Percentiles rank a stretch among this genome's conserved stretches.
Evolutionary conservation across 2,329 filamentous ascomycete species (phyloP).

Genomic region (Helotiales sp.): DNA sequence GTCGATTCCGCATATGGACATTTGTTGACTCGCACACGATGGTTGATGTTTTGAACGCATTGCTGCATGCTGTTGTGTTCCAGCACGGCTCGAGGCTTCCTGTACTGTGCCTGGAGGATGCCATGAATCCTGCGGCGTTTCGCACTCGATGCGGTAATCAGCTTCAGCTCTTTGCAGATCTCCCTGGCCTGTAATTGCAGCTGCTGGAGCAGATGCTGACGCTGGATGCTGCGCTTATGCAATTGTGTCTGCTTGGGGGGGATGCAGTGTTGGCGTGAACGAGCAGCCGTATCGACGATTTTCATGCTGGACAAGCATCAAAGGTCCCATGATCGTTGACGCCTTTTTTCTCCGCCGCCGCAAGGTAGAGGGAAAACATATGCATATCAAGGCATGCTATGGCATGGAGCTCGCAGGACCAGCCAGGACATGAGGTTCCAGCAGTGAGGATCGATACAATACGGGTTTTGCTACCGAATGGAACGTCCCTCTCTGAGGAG

Average conservation of each 20-base stretch:
- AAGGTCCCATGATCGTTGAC: conserved; percentile 27
- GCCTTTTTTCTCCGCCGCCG: conserved; percentile 10
- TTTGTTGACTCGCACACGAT: neutral
- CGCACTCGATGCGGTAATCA: conserved; percentile 18
- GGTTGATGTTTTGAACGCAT: conserved; percentile 4
- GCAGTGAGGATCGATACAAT: neutral
- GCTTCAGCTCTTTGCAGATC: conserved; percentile 17
- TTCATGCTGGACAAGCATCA: conserved; percentile 16
- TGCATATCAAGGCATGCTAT: neutral
- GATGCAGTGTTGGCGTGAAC: conserved; percentile 23
- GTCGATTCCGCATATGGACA: neutral
- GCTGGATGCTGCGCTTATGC: conserved; percentile 25
- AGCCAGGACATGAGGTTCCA: neutral
- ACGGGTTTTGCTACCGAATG: neutral
- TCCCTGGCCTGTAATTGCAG: conserved; percentile 1
- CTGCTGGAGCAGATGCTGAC: conserved; percentile 7
- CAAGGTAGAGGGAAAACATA: conserved; percentile 5
- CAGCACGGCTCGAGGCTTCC: neutral
- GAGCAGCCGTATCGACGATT: conserved; percentile 6
- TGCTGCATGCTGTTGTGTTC: conserved; percentile 12
- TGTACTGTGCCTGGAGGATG: conserved; percentile 9
- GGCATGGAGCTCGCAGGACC: neutral
- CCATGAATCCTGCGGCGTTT: neutral
- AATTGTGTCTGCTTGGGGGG: conserved; percentile 22
- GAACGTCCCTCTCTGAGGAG: too few relatives aligned